phyloP scores from a whole-genome alignment of 1,139 yeast species.

The Diutina rugosa region DNA sequence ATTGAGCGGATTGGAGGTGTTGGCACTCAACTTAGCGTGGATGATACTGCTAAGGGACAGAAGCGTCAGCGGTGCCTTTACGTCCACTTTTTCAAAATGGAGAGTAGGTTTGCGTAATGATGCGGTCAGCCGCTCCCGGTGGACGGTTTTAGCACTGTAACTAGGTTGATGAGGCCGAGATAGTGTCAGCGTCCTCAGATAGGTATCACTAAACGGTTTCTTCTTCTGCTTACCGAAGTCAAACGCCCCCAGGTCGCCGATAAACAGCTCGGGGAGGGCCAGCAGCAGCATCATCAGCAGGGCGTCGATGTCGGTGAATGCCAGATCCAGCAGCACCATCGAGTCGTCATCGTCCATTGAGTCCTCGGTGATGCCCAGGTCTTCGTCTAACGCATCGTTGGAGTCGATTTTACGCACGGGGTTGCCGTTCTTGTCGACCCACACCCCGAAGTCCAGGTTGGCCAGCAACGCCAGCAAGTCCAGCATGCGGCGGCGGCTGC shows the following conservation, averaged over 20 bases:
- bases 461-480: background rate
- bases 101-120: background rate
- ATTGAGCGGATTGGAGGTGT: constrained; percentile 35
- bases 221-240: background rate
- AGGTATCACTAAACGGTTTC: background rate
- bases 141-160: background rate
- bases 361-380: background rate
- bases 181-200: background rate
- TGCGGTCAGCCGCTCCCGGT: background rate
- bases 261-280: constrained; percentile 1
- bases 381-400: background rate
- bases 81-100: background rate
- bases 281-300: constrained; percentile 3
- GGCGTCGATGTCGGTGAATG: constrained; percentile 2
- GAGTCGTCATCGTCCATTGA: background rate
- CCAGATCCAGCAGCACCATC: background rate
- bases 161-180: background rate
- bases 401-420: background rate
- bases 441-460: background rate
- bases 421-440: background rate
- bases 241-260: background rate
- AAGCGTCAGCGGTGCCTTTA: background rate
- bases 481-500: background rate
- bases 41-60: constrained; percentile 13
- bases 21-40: constrained; percentile 19